These are phyloP conservation scores for Arabidopsis suecica DNA, from an alignment of 345 rosid species.

Conservation along the genomic window DNA sequence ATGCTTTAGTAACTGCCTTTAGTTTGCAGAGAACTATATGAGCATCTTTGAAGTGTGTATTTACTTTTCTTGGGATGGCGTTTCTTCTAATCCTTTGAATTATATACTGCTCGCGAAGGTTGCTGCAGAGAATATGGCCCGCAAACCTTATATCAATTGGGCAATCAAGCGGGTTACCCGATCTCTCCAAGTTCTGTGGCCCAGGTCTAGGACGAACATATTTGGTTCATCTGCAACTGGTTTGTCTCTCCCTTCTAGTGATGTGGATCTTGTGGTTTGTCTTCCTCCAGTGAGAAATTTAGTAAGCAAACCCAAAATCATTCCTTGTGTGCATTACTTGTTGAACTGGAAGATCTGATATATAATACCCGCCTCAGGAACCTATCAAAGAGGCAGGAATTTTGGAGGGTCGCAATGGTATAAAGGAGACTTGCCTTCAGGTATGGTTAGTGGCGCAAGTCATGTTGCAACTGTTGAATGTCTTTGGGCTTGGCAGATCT, in stretches of 20 bases:
- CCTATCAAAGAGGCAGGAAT: constrained; percentile 99
- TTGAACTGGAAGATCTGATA: constrained; percentile 44
- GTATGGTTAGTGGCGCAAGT: constrained; percentile 50
- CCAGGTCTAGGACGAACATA: constrained; percentile 88
- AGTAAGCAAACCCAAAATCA: constrained; percentile 53
- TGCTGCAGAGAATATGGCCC: constrained; percentile 76
- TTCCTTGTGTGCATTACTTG: constrained; percentile 31
- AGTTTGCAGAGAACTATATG: constrained; percentile 20
- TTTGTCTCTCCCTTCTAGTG: constrained; percentile 94
- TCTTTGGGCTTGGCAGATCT: constrained; percentile 19
- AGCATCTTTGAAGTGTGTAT: constrained; percentile 28
- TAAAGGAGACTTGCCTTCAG: constrained; percentile 99
- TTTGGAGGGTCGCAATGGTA: constrained; percentile 99
- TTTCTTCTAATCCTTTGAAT: constrained; percentile 33
- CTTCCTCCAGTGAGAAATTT: constrained; percentile 98
- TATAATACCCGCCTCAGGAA: constrained; percentile 58
- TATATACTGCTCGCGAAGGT: constrained; percentile 57
- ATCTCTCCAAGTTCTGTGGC: constrained; percentile 98
- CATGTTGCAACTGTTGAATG: constrained; percentile 13
- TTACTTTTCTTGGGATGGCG: constrained; percentile 9
- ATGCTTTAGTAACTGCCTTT: constrained; percentile 30
- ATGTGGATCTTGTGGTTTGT: constrained; percentile 97
- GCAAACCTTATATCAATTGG: constrained; percentile 93
- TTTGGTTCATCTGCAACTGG: constrained; percentile 98
- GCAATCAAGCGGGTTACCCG: constrained; percentile 93